These are phyloP conservation scores for Colletotrichum brevisporum DNA, from an alignment of 2,329 filamentous ascomycete genomes.

Conservation along the genomic window DNA sequence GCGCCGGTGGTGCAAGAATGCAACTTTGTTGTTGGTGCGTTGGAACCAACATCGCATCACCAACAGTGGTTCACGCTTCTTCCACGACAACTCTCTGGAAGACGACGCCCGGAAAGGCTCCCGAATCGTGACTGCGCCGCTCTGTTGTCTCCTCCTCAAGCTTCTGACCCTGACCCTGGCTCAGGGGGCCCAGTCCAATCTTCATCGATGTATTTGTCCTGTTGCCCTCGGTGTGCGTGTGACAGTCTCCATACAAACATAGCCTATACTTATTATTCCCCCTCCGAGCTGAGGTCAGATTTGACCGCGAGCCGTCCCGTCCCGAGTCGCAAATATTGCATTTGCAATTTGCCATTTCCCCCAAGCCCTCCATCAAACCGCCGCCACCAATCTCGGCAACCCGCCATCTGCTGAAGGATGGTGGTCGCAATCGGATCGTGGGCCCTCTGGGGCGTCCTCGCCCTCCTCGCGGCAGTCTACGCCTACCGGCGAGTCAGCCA, in stretches of 20 bases:
- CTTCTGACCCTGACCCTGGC: too few relatives aligned
- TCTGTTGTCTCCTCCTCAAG: neutral
- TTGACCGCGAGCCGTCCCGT: neutral
- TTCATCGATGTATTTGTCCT: too few relatives aligned
- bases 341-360: neutral
- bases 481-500: neutral
- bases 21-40: neutral
- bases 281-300: neutral
- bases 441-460: slow-evolving; percentile 12
- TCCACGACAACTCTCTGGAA: neutral
- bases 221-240: too few relatives aligned
- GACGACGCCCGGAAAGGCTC: neutral
- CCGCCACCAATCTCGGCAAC: neutral
- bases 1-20: neutral
- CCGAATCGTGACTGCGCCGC: neutral
- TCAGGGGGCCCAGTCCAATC: too few relatives aligned
- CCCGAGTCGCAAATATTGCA: neutral
- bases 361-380: neutral
- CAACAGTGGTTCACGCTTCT: neutral
- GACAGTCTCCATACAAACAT: too few relatives aligned
- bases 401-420: neutral
- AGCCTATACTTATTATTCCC: neutral
- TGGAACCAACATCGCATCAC: neutral
- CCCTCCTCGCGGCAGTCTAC: slow-evolving; percentile 6
- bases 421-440: slow-evolving; percentile 6